Percentiles rank a stretch among this genome's conserved stretches.
phyloP scores from a whole-genome alignment of 257 asterid species.

The Anisodus tanguticus region DNA sequence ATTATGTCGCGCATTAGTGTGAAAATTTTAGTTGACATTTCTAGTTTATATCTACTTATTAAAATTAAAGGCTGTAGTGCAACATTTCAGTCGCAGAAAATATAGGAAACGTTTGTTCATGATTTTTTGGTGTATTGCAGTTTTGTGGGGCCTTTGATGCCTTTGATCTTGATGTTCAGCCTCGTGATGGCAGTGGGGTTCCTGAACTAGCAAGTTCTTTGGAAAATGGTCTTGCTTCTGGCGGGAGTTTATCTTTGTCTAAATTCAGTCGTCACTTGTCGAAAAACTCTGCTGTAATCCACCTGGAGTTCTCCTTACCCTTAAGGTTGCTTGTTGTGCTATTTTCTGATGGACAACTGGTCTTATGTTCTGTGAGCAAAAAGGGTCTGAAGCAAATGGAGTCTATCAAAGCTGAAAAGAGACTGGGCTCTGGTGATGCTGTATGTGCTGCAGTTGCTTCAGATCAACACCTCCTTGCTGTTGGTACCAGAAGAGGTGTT shows the following conservation, averaged over 20 bases:
- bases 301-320: slow-evolving; percentile 70
- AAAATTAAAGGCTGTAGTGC: slow-evolving; percentile 4
- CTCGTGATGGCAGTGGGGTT: slow-evolving; percentile 47
- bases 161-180: slow-evolving; percentile 58
- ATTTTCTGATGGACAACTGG: slow-evolving; percentile 77
- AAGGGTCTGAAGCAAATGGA: slow-evolving; percentile 80
- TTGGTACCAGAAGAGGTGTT: slow-evolving; percentile 82
- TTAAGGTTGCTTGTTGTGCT: slow-evolving; percentile 76
- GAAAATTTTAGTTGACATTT: not conserved
- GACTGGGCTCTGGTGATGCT: slow-evolving; percentile 73
- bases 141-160: slow-evolving; percentile 79
- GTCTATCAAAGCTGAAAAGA: slow-evolving; percentile 68
- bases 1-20: not conserved
- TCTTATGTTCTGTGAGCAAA: slow-evolving; percentile 85
- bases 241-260: slow-evolving; percentile 49
- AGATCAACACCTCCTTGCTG: slow-evolving; percentile 97
- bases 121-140: slow-evolving; percentile 49
- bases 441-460: slow-evolving; percentile 90
- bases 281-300: slow-evolving; percentile 62
- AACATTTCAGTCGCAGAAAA: not conserved
- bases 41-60: not conserved
- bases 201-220: slow-evolving; percentile 53
- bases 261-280: slow-evolving; percentile 42
- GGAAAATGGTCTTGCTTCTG: slow-evolving; percentile 66
- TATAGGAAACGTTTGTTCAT: not conserved